phyloP scores from a whole-genome alignment of 2,329 filamentous ascomycete genomes.

The Fusarium nisikadoi region DNA sequence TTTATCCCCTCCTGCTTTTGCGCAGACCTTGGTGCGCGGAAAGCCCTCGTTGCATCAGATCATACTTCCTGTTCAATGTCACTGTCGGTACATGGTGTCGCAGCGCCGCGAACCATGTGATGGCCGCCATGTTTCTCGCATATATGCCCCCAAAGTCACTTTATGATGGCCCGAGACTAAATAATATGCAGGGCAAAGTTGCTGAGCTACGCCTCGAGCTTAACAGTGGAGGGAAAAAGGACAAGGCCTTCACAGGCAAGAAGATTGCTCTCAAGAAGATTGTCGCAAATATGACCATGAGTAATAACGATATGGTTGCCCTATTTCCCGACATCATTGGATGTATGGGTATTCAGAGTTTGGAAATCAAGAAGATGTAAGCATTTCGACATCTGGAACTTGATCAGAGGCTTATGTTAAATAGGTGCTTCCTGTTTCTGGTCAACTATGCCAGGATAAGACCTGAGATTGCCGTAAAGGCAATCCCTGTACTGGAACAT shows the following conservation, averaged over 20 bases:
- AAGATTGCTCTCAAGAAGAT: constrained; percentile 99
- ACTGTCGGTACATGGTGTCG: constrained; percentile 2
- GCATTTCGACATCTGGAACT: background rate
- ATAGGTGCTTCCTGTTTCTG: constrained; percentile 95
- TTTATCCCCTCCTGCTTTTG: background rate
- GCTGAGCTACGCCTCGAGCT: constrained; percentile 95
- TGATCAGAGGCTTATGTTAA: constrained; percentile 9
- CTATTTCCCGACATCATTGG: constrained; percentile 94
- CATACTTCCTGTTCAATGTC: constrained; percentile 19
- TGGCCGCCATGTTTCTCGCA: constrained; percentile 62
- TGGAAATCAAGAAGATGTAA: constrained; percentile 99
- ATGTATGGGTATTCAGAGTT: constrained; percentile 92
- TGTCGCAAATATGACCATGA: constrained; percentile 99
- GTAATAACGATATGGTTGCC: constrained; percentile 99
- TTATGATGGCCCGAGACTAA: constrained; percentile 62
- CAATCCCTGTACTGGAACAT: constrained; percentile 85
- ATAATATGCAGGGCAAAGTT: constrained; percentile 89
- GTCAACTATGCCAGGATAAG: constrained; percentile 97
- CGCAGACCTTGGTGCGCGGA: background rate
- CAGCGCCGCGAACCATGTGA: constrained; percentile 17
- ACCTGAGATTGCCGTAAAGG: constrained; percentile 92
- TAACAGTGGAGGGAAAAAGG: constrained; percentile 94
- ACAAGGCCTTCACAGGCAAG: constrained; percentile 94
- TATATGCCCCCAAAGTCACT: constrained; percentile 59
- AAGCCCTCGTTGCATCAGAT: background rate